Conservation (phyloP, 2,329 filamentous ascomycete species). For the Graphium sp. region DNA sequence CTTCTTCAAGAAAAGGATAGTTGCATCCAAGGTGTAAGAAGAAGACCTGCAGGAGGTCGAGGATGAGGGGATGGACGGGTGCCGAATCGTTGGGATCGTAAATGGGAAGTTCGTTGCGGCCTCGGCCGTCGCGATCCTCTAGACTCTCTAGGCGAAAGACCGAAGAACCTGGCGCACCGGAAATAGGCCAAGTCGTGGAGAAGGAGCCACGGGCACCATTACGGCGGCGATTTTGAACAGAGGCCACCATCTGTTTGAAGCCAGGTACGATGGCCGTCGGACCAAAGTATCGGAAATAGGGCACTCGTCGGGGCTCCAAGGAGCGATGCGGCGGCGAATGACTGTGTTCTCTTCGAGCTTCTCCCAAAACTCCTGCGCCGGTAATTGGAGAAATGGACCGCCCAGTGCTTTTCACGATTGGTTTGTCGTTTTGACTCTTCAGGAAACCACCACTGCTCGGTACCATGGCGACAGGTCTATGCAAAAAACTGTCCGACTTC, state of each 20-base stretch:
- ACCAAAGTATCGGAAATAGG: constrained; percentile 83
- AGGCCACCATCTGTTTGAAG: constrained; percentile 83
- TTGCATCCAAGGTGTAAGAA: constrained; percentile 72
- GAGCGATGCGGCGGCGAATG: too few species aligned
- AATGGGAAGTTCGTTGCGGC: constrained; percentile 43
- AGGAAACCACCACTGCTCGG: too few species aligned
- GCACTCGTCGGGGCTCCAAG: constrained; percentile 41
- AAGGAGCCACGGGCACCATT: constrained; percentile 37
- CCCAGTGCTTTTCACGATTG: too few species aligned
- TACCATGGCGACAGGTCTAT: too few species aligned
- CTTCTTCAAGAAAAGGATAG: constrained; percentile 64
- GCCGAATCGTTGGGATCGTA: constrained; percentile 59
- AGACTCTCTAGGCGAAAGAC: constrained; percentile 4
- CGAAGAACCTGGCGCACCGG: constrained; percentile 11
- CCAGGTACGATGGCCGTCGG: constrained; percentile 83
- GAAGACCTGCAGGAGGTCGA: constrained; percentile 63
- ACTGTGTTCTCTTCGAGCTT: too few species aligned
- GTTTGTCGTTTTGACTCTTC: too few species aligned
- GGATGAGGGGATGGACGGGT: constrained; percentile 59
- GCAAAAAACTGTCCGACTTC: too few species aligned
- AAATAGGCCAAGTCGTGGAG: constrained; percentile 32
- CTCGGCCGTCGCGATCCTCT: constrained; percentile 20
- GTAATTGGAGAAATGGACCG: too few species aligned
- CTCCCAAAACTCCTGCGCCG: too few species aligned
- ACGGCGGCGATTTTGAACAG: constrained; percentile 48